Base-by-base conservation (phyloP, 371 early-diverging fungal species). In the Mucor circinelloides region DNA sequence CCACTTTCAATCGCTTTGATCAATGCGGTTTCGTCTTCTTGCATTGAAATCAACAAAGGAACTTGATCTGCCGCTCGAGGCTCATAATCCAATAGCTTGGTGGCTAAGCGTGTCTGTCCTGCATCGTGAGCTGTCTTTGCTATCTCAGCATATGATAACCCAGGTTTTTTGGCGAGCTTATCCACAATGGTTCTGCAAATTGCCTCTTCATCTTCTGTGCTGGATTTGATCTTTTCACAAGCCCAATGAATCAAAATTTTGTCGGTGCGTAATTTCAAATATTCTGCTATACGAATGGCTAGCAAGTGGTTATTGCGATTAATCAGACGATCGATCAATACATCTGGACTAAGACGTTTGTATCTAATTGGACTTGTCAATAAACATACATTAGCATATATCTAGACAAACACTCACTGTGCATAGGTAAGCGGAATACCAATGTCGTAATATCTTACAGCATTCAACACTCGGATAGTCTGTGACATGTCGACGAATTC, bases 171-270 rank as follows among this genome's bases (percentile, higher is more conserved):
- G 2, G 85, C 73, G 0, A 97, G 80, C 59, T 94, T 94, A 9
- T 91, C 90, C 1, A 92, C 87, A 38, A 99, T 90, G 28, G 89
- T 78, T 15, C 90, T 85, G 64, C 90, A 92, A 15, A 95, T 82
- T 2, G 91, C 83, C 21, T 95, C 95, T 59, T 97, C 97, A 67
- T 95, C 95, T 27, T 94, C 92, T 0, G 85, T 87, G 0, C 95
- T 91, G 0, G 86, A 77, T 71, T 92, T 94, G 67, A 97, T 93
- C 89, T 97, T 97, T 68, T 93, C 87, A 66, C 96, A 95, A 0
- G 98, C 99, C 99, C 99, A 99, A 71, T 97, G 94, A 30, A 95
- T 91, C 21, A 95, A 74, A 28, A 97, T 93, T 32, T 89, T 85
- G 65, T 95, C 95, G 0, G 87, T 82, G n/a, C 90, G 83, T 64